Conservation (phyloP, 148 eudicot species). For the Silene latifolia region DNA sequence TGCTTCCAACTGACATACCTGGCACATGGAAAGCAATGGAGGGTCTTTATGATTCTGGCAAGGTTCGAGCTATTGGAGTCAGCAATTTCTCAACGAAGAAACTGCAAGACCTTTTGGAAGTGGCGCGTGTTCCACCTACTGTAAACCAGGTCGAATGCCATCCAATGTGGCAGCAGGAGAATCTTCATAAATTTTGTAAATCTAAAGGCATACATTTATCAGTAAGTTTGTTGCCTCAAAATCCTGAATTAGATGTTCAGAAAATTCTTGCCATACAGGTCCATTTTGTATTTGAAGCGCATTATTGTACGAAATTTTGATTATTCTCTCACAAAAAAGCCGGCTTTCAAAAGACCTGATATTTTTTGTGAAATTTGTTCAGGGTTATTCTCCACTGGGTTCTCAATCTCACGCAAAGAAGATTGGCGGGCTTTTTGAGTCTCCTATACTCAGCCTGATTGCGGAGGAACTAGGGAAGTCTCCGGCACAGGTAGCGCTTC, state of each 20-base stretch:
- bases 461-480: constrained; percentile 47
- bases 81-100: constrained; percentile 63
- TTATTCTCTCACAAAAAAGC: neutral
- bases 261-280: constrained; percentile 25
- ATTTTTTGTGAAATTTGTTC: neutral
- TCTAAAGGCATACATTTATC: constrained; percentile 51
- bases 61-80: constrained; percentile 54
- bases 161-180: constrained; percentile 55
- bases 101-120: constrained; percentile 36
- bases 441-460: constrained; percentile 33
- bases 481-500: constrained; percentile 55
- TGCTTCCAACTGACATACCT: neutral
- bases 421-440: constrained; percentile 4
- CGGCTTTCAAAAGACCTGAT: too few species aligned
- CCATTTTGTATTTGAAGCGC: too few species aligned
- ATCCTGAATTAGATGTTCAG: constrained; percentile 7
- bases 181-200: constrained; percentile 42
- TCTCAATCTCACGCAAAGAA: constrained; percentile 45
- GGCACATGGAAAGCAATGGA: constrained; percentile 66
- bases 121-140: constrained; percentile 48
- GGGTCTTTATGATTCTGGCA: constrained; percentile 46
- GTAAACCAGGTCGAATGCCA: constrained; percentile 70
- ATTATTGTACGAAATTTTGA: neutral
- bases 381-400: constrained; percentile 58
- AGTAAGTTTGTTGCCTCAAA: constrained; percentile 24